Conservation (phyloP, 148 eudicot genomes). For the Cornus kousa region DNA sequence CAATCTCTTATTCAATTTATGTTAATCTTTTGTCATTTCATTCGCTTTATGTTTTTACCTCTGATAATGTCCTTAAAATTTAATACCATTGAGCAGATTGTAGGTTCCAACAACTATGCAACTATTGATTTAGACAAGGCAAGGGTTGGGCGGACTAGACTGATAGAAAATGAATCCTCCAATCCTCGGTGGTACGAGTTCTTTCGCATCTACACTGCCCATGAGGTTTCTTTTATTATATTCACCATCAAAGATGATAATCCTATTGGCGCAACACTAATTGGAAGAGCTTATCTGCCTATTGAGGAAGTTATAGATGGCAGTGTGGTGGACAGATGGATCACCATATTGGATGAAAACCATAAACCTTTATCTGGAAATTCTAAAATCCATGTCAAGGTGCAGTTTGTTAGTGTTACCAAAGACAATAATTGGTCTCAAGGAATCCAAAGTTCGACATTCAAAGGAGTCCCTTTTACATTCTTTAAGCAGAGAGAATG, state of each 20-base stretch:
- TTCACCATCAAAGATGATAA: slow-evolving; percentile 70
- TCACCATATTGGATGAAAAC: slow-evolving; percentile 51
- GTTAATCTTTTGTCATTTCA: neutral
- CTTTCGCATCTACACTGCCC: slow-evolving; percentile 65
- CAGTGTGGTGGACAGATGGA: slow-evolving; percentile 40
- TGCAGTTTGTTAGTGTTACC: slow-evolving; percentile 44
- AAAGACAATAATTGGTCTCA: slow-evolving; percentile 59
- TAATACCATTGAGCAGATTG: slow-evolving; percentile 22
- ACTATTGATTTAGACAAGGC: slow-evolving; percentile 70
- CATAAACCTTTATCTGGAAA: slow-evolving; percentile 32
- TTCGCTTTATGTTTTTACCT: neutral
- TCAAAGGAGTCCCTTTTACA: slow-evolving; percentile 53
- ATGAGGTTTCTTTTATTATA: slow-evolving; percentile 43
- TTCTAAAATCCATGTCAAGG: slow-evolving; percentile 61
- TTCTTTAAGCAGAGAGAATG: slow-evolving; percentile 66
- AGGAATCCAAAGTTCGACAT: slow-evolving; percentile 46
- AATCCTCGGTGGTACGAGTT: slow-evolving; percentile 60
- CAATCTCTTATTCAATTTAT: no score
- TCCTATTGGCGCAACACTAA: slow-evolving; percentile 66
- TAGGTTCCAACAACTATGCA: slow-evolving; percentile 55
- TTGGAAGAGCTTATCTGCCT: slow-evolving; percentile 73
- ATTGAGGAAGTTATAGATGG: slow-evolving; percentile 54
- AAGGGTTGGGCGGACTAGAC: slow-evolving; percentile 59
- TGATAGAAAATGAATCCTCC: slow-evolving; percentile 30
- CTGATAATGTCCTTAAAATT: neutral